Evolutionary conservation across 441 rosid species (phyloP).

Genomic region (Eruca vesicaria): DNA sequence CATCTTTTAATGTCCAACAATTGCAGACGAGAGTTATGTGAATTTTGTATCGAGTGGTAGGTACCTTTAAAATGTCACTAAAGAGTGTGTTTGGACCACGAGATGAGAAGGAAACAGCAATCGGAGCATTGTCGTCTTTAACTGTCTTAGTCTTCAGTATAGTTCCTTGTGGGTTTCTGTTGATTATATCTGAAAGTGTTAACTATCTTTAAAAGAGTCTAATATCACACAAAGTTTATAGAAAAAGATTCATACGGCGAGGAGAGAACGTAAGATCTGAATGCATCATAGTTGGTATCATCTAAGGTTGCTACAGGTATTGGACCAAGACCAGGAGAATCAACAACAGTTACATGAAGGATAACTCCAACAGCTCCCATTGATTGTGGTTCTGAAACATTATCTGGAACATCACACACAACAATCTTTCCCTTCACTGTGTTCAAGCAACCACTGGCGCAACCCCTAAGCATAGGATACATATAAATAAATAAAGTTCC

Average conservation of each 20-base stretch:
- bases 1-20: not conserved
- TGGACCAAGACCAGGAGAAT: constrained; percentile 25
- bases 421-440: constrained; percentile 43
- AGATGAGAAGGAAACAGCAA: constrained; percentile 44
- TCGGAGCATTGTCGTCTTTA: constrained; percentile 39
- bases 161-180: constrained; percentile 39
- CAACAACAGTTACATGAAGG: not conserved
- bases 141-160: constrained; percentile 36
- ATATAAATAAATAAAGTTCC: not conserved
- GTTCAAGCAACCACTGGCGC: constrained; percentile 27
- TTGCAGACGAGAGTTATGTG: not conserved
- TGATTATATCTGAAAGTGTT: not conserved
- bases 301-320: constrained; percentile 27
- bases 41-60: constrained; percentile 17
- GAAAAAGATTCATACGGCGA: constrained; percentile 28
- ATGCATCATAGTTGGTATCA: not conserved
- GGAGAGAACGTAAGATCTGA: constrained; percentile 31
- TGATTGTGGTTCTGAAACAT: not conserved
- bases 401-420: constrained; percentile 13
- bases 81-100: constrained; percentile 47
- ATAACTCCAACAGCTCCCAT: constrained; percentile 38
- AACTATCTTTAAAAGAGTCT: not conserved
- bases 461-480: constrained; percentile 17
- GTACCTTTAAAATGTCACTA: constrained; percentile 51
- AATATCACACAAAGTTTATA: not conserved